Percentiles rank a stretch among this genome's conserved stretches.
Evolutionary conservation across 2,329 filamentous ascomycete species (phyloP).

Genomic region (Helotiales sp.): DNA sequence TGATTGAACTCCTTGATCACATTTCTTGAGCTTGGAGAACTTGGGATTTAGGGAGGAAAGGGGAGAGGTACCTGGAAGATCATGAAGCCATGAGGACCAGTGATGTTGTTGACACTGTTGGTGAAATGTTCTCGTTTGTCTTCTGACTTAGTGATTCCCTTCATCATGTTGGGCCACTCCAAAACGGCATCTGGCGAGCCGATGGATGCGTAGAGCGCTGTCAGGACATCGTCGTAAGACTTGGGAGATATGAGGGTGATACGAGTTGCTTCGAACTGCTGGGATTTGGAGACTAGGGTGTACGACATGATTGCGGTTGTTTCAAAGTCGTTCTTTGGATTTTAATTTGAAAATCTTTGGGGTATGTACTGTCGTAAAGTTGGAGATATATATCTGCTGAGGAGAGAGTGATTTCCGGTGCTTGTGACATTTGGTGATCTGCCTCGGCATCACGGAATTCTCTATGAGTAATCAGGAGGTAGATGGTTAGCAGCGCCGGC

Average conservation of each 20-base stretch:
- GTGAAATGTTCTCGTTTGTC: slow-evolving; percentile 24
- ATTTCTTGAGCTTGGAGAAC: background rate
- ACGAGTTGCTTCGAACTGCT: slow-evolving; percentile 5
- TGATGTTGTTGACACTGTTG: background rate
- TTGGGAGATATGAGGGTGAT: slow-evolving; percentile 20
- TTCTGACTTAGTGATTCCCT: slow-evolving; percentile 6
- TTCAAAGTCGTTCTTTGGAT: background rate
- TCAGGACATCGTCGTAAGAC: slow-evolving; percentile 21
- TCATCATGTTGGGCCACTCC: slow-evolving; percentile 11
- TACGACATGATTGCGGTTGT: background rate
- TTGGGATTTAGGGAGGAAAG: background rate
- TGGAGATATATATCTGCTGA: background rate
- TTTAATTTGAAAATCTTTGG: background rate
- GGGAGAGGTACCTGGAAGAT: slow-evolving; percentile 27
- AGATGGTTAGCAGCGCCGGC: too few species aligned
- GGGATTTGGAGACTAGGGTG: background rate
- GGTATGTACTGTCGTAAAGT: background rate
- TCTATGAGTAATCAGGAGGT: slow-evolving; percentile 1
- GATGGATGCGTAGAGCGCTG: slow-evolving; percentile 31
- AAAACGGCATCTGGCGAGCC: slow-evolving; percentile 10
- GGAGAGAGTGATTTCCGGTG: background rate
- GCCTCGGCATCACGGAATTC: background rate
- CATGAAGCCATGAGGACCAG: slow-evolving; percentile 36
- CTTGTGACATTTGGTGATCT: background rate
- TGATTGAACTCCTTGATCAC: slow-evolving; percentile 32